Conservation (phyloP, 306 rosid species). For the Casuarina equisetifolia region DNA sequence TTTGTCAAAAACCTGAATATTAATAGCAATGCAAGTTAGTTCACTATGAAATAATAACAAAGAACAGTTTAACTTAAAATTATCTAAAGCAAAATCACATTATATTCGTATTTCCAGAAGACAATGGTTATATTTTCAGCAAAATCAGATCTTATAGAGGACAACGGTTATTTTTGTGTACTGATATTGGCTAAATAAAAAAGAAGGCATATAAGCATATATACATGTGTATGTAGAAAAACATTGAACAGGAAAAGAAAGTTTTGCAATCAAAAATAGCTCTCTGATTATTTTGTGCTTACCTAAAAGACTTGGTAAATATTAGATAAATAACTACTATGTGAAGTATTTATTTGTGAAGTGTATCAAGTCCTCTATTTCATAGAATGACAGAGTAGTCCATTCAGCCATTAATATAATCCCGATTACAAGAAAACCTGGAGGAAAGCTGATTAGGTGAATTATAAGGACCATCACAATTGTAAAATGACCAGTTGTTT, state of each 20-base stretch:
- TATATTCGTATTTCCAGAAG: not conserved
- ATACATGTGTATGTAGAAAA: no score
- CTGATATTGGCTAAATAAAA: not conserved
- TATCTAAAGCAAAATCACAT: not conserved
- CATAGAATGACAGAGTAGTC: no score
- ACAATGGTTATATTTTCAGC: no score
- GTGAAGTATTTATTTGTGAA: no score
- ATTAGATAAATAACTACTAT: no score
- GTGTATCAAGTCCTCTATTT: no score
- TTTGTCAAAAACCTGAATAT: slow-evolving; percentile 64
- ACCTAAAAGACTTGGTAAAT: no score
- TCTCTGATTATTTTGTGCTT: no score
- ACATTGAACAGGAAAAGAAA: no score
- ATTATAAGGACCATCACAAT: not conserved
- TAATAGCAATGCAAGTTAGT: slow-evolving; percentile 19
- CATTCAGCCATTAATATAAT: not conserved
- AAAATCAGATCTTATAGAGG: not conserved
- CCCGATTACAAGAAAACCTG: not conserved
- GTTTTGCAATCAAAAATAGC: no score
- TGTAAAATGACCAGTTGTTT: not conserved
- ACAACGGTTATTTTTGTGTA: no score
- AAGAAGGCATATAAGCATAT: no score
- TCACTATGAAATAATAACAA: not conserved
- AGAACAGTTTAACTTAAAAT: slow-evolving; percentile 8
- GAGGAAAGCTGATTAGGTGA: not conserved